Base-by-base conservation (phyloP, 345 rosid species). In the Brassica incana region DNA sequence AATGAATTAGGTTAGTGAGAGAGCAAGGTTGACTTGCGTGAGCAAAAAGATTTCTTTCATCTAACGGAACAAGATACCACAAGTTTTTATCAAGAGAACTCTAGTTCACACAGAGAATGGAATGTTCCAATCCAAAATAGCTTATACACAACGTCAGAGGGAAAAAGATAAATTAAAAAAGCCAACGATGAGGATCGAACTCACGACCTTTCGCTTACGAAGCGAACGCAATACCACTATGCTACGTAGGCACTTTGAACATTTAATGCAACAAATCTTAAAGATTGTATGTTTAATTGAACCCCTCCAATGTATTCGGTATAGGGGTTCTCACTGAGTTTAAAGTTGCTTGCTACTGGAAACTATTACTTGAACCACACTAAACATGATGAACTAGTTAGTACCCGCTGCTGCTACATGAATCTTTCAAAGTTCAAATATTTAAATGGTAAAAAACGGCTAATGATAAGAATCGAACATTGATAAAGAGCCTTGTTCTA, bases 161-260 rank as follows among this genome's bases (percentile, higher is more conserved):
- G 0, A 14, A 48, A 48, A 48, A 12, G 6, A 48, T 48, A 48
- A 4, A 8, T 7, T 2, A 48, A 48, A 12, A 16, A 23, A 30
- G 88, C 90, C 86, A 81, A 80, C 90, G 85, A 87, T 87, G 92
- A 92, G 92, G 91, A 91, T 95, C 97, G 97, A 95, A 91, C 96
- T 95, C 98, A 88, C 94, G 99, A 84, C 95, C 99, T 91, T 91
- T 92, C 97, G 94, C 97, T 95, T 95, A 95, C 97, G 96, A 92
- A 92, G 98, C 94, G 97, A 95, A 95, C 97, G 94, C 99, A 91
- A 92, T 91, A 87, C 98, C 98, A 94, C 97, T 91, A 92, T 94
- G 97, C 97, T 92, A 92, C 90, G 85, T 86, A 90, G 88, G 90
- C 92, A 5, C 25, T 23, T 59, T 59, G 64, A 8, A 3, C 12